Evolutionary conservation across 345 rosid genomes (phyloP).

Genomic region (Salix koriyanagi): DNA sequence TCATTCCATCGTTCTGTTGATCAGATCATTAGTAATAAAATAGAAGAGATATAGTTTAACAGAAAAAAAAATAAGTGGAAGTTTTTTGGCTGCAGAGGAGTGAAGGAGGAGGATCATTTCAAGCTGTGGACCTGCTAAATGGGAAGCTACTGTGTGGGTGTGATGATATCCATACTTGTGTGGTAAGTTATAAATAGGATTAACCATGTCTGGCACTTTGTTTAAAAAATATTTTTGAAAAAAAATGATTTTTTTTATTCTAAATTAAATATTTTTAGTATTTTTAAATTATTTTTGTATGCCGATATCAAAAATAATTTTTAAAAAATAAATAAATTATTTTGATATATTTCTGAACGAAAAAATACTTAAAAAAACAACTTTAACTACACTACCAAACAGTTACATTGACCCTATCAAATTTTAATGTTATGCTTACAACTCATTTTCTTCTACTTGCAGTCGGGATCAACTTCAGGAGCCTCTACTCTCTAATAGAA

Average conservation of each 20-base stretch:
- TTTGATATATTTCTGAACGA: too few species aligned
- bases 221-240: too few species aligned
- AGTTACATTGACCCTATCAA: neutral
- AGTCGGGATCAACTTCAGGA: constrained; percentile 44
- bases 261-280: too few species aligned
- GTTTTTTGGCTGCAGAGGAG: constrained; percentile 40
- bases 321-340: too few species aligned
- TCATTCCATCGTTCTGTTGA: neutral
- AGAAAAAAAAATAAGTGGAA: neutral
- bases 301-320: too few species aligned
- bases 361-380: too few species aligned
- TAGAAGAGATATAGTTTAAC: neutral
- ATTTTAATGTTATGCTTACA: neutral
- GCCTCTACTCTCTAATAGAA: constrained; percentile 21
- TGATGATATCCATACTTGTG: constrained; percentile 24
- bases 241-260: too few species aligned
- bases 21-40: neutral
- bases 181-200: constrained; percentile 4
- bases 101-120: constrained; percentile 63
- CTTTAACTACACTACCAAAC: too few species aligned
- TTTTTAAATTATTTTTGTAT: too few species aligned
- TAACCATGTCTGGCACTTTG: rapidly evolving
- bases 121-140: constrained; percentile 56
- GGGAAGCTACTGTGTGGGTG: constrained; percentile 50
- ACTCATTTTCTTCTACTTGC: constrained; percentile 3